phyloP scores from a whole-genome alignment of 345 rosid genomes.

The Ceriops tagal region DNA sequence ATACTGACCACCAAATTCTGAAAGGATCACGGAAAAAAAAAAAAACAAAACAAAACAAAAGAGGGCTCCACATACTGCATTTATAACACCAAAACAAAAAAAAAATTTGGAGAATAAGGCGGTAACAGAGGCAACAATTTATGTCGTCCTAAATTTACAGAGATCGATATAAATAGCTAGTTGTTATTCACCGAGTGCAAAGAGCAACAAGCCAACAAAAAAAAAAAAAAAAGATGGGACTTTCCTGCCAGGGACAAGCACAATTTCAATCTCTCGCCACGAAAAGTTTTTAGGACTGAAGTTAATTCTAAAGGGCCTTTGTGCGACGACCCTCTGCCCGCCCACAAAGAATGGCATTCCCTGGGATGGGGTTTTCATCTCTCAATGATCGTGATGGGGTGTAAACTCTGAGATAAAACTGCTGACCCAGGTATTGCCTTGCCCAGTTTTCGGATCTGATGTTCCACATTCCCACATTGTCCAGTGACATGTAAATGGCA shows the following conservation, averaged over 20 bases:
- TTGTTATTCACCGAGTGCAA: no score
- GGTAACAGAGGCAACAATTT: no score
- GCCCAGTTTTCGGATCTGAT: constrained; percentile 70
- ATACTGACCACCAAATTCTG: no score
- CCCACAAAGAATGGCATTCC: constrained; percentile 60
- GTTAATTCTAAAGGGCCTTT: constrained; percentile 42
- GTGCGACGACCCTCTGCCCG: constrained; percentile 67
- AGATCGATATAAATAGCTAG: no score
- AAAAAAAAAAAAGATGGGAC: background rate
- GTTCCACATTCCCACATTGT: constrained; percentile 81
- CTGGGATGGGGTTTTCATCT: constrained; percentile 60
- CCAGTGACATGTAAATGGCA: constrained; percentile 60
- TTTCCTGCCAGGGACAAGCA: constrained; percentile 15
- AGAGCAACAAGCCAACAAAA: no score
- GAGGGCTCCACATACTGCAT: no score
- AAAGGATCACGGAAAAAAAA: no score
- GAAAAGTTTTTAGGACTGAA: background rate
- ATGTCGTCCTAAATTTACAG: no score
- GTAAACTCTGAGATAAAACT: constrained; percentile 55
- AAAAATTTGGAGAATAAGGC: no score
- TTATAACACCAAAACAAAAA: no score
- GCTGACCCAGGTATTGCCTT: constrained; percentile 65
- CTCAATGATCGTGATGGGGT: constrained; percentile 53
- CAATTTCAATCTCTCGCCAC: constrained; percentile 61
- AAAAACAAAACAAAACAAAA: no score